Base-by-base conservation (phyloP, 305 asterid genomes). In the Fraxinus baroniana region DNA sequence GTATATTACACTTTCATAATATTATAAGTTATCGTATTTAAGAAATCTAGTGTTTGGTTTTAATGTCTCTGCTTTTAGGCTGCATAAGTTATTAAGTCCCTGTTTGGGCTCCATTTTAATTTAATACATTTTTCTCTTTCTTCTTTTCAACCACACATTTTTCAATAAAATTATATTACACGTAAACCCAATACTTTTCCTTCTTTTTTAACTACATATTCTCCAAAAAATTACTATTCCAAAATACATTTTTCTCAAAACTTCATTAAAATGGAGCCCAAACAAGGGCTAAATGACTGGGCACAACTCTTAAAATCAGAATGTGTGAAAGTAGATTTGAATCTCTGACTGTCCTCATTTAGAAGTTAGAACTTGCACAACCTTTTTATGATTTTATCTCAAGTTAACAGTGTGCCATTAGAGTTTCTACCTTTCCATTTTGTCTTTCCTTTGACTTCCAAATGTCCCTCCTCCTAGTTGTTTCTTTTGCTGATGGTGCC, bases 381-480 rank as follows among this genome's bases (percentile, higher is more conserved):
- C 44, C 74, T 32, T 75, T 28, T 10, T 41, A 64, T 66, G 66
- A 36, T 35, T 35, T 66, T 74, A 26, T 26, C 78, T 13, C 26
- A 10, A 75, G 37, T 79, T 10, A 36, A 33, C 76, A 60, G 44
- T 41, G 71, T 55, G 49, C 24, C 35, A 13, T 32, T 81, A 26
- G 37, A 15, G 39, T 76, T 41, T 55, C 84, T 46, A 74, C 41
- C 80, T 62, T 73, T 73, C 49, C 71, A 78, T 79, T 78, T 78
- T 55, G 80, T 18, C 77, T 55, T 30, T 18, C 30, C 66, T 68
- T 68, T 9, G 74, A 26, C 72, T 78, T 79, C 37, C 66, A 10
- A 22, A 12, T 52, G 57, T 37, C 15, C 55, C 33, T 22, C 12
- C 39, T 52, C 68, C 24, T 12, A 35, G 73, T 71, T 41, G 36